Conservation (phyloP, 108 stramenopile species). For the Cyclotella choctawhatcheeana region DNA sequence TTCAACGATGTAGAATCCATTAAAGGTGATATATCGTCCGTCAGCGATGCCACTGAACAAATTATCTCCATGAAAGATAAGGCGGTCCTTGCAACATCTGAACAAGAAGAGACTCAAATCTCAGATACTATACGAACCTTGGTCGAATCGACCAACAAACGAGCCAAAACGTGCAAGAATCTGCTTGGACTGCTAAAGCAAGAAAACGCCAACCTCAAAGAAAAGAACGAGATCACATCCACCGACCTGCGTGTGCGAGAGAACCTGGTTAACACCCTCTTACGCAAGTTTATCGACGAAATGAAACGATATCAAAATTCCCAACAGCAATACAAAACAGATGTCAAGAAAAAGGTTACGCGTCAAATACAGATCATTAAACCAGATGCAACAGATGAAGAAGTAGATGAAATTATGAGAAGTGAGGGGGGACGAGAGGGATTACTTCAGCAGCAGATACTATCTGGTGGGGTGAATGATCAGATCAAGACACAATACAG, state of each 20-base stretch:
- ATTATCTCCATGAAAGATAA: slow-evolving; percentile 78
- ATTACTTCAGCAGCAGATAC: slow-evolving; percentile 80
- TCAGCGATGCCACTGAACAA: slow-evolving; percentile 71
- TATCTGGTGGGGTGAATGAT: slow-evolving; percentile 92
- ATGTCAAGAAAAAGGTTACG: slow-evolving; percentile 94
- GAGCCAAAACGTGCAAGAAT: slow-evolving; percentile 84
- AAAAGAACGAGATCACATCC: slow-evolving; percentile 59
- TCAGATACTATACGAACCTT: slow-evolving; percentile 66
- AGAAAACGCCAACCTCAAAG: slow-evolving; percentile 78
- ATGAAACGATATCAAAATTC: slow-evolving; percentile 96
- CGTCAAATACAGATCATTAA: slow-evolving; percentile 96
- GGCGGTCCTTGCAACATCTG: slow-evolving; percentile 80
- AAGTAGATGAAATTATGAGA: slow-evolving; percentile 94
- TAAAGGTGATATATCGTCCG: slow-evolving; percentile 77
- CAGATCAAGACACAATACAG: slow-evolving; percentile 87
- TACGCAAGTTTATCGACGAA: slow-evolving; percentile 97
- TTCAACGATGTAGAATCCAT: slow-evolving; percentile 85
- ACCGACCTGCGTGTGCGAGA: slow-evolving; percentile 84
- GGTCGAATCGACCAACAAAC: slow-evolving; percentile 77
- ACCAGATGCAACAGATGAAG: slow-evolving; percentile 96
- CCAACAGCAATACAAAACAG: slow-evolving; percentile 97
- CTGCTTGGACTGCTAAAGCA: slow-evolving; percentile 80
- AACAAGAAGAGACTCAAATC: slow-evolving; percentile 75
- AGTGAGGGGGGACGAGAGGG: slow-evolving; percentile 89
- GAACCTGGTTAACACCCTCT: slow-evolving; percentile 94